Conservation (phyloP, 1,139 yeast species). For the Spathaspora sp. region DNA sequence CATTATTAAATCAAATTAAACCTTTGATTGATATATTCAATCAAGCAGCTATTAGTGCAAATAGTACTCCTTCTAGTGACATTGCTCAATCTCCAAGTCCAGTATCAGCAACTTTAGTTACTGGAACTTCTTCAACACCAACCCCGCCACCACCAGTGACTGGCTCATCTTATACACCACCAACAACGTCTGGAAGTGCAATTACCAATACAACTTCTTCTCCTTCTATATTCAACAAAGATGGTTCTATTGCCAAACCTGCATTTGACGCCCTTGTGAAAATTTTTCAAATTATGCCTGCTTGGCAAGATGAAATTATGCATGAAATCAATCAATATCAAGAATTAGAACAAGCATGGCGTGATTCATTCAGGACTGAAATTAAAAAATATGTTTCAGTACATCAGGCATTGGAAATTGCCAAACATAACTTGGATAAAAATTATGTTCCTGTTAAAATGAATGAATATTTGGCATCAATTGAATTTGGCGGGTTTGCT, state of each 20-base stretch:
- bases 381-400: conserved; percentile 32
- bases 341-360: conserved; percentile 37
- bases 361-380: conserved; percentile 28
- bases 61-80: conserved; percentile 8
- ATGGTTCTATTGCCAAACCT: conserved; percentile 29
- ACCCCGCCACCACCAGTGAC: conserved; percentile 5
- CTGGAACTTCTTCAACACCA: not conserved
- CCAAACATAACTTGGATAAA: conserved; percentile 26
- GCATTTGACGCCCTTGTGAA: conserved; percentile 28
- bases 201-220: not conserved
- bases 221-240: conserved; percentile 28
- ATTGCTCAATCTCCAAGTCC: conserved; percentile 10
- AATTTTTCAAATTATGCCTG: conserved; percentile 29
- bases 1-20: conserved; percentile 21
- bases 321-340: conserved; percentile 29
- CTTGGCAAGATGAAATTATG: conserved; percentile 37
- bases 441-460: conserved; percentile 34
- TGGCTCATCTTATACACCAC: conserved; percentile 1
- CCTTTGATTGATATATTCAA: conserved; percentile 31
- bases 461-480: conserved; percentile 41
- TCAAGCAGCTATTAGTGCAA: conserved; percentile 13
- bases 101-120: conserved; percentile 1
- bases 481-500: conserved; percentile 42
- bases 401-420: conserved; percentile 32
- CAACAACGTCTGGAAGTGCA: not conserved